Base-by-base conservation (phyloP, 75 land plant genomes). In the Cunninghamia lanceolata region DNA sequence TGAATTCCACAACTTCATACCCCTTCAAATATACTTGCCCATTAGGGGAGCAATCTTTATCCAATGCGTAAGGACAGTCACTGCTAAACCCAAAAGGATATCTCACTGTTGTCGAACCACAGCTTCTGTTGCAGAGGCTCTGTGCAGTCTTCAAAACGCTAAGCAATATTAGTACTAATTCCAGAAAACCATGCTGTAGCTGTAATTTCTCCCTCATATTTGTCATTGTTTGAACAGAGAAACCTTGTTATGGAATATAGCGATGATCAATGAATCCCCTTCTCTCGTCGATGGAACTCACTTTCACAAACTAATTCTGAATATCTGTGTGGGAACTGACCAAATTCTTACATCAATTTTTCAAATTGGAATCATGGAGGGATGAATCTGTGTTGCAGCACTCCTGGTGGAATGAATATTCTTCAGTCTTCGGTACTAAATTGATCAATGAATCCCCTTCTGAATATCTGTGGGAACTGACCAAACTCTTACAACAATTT, bases 61-160 rank as follows among this genome's bases (percentile, higher is more conserved):
- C 82, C 47, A 80, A 15, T 42, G 2, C 28, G 50, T 80, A 80
- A 19, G 82, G 82, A 80, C 82, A 80, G 6, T 11, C 14, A 15
- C 30, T 50, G 34, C 50, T 43, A 30, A 45, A 80, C 43, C 82
- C 82, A 28, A 80, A 80, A 25, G 82, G 82, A n/a, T 80, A 45
- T 9, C 2, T 45, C 82, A 45, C 82, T n/a, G n/a, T n/a, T 80
- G 0, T 80, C 14, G 82, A 25, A 25, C 82, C 82, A 45, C 82
- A 80, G 5, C 50, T 80, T 11, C 82, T 19, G 82, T 80, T 40
- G 50, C 82, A 80, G n/a, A 4, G 45, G 42, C 7, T 75, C 19
- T 75, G 40, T 15, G 40, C 78, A 75, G 34, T 21, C 43, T 28
- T 38, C 10, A 77, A 19, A 38, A 77, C 43, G 15, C 68, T 7